Evolutionary conservation across 208 protist species (phyloP).

Genomic region (Vickermania spadyakhi): DNA sequence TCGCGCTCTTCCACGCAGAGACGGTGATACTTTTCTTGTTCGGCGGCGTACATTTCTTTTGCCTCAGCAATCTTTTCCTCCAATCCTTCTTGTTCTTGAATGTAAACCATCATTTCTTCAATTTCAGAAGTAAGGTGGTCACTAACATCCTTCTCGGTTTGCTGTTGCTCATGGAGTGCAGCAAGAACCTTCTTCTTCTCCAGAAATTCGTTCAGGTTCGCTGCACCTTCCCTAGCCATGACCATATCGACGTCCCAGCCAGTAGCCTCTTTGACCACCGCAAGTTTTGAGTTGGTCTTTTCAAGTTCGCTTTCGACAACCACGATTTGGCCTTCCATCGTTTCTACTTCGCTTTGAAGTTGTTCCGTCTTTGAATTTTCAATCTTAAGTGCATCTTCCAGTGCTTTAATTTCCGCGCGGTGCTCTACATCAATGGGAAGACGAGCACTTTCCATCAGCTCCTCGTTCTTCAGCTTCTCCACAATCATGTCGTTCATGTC

Average conservation of each 20-base stretch:
- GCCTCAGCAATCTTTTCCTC: slow-evolving; percentile 41
- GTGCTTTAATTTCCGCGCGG: slow-evolving; percentile 35
- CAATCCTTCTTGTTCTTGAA: slow-evolving; percentile 28
- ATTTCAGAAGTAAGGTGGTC: slow-evolving; percentile 39
- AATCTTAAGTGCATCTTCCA: slow-evolving; percentile 65
- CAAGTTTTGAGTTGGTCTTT: slow-evolving; percentile 25
- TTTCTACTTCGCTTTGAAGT: slow-evolving; percentile 35
- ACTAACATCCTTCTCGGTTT: slow-evolving; percentile 24
- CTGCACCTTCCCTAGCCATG: slow-evolving; percentile 7
- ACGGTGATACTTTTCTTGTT: slow-evolving; percentile 22
- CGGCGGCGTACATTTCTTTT: slow-evolving; percentile 29
- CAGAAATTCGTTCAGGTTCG: slow-evolving; percentile 39
- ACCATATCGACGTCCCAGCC: slow-evolving; percentile 29
- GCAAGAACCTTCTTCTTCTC: slow-evolving; percentile 23
- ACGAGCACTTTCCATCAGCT: slow-evolving; percentile 7
- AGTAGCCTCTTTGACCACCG: slow-evolving; percentile 47
- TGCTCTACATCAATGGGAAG: slow-evolving; percentile 57
- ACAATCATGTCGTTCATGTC: slow-evolving; percentile 74
- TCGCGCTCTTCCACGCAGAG: slow-evolving; percentile 47
- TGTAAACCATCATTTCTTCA: slow-evolving; percentile 26
- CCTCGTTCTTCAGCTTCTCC: slow-evolving; percentile 26
- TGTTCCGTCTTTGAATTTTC: slow-evolving; percentile 49
- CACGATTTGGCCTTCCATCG: slow-evolving; percentile 35
- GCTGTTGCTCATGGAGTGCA: slow-evolving; percentile 34
- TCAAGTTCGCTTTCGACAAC: slow-evolving; percentile 56